A percentile compares a stretch with the other conserved stretches of the same genome.
Evolutionary conservation across 2,329 filamentous ascomycete genomes (phyloP).

Genomic region (Setomelanomma holmii): DNA sequence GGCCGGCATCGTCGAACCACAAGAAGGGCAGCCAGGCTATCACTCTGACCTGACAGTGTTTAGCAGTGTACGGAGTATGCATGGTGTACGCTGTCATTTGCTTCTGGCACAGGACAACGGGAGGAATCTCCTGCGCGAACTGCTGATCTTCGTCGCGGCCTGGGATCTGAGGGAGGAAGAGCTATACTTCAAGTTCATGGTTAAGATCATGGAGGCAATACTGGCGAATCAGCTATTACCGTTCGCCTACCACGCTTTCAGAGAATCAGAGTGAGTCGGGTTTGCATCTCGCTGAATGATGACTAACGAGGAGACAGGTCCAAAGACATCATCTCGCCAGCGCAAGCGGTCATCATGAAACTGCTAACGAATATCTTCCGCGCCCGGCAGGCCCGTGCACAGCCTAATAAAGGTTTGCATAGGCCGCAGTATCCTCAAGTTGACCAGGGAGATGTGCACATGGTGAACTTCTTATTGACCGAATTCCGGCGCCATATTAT

Average conservation of each 20-base stretch:
- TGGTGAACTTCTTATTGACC: slow-evolving; percentile 88
- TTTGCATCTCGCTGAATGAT: too few relatives aligned
- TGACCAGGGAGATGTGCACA: slow-evolving; percentile 66
- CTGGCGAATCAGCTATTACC: slow-evolving; percentile 88
- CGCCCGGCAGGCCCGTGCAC: slow-evolving; percentile 55
- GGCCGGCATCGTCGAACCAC: slow-evolving; percentile 87
- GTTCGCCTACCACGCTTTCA: slow-evolving; percentile 88
- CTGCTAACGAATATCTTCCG: slow-evolving; percentile 90
- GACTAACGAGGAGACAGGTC: slow-evolving; percentile 54
- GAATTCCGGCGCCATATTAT: slow-evolving; percentile 93
- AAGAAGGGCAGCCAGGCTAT: slow-evolving; percentile 69
- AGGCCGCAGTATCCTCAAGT: slow-evolving; percentile 56
- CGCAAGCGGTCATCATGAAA: slow-evolving; percentile 90
- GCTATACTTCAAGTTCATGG: slow-evolving; percentile 94
- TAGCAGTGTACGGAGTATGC: slow-evolving; percentile 74
- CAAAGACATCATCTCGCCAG: slow-evolving; percentile 95
- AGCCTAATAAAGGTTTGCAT: slow-evolving; percentile 51
- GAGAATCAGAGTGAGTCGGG: slow-evolving; percentile 62
- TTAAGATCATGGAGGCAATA: slow-evolving; percentile 93
- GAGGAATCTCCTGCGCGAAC: slow-evolving; percentile 84
- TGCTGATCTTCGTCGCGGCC: slow-evolving; percentile 94
- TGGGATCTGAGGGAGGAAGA: slow-evolving; percentile 96
- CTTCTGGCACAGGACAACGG: slow-evolving; percentile 89
- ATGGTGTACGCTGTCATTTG: slow-evolving; percentile 88
- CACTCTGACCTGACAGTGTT: slow-evolving; percentile 58